Base-by-base conservation (phyloP, 805 yeast genomes). In the Barnettozyma salicaria region DNA sequence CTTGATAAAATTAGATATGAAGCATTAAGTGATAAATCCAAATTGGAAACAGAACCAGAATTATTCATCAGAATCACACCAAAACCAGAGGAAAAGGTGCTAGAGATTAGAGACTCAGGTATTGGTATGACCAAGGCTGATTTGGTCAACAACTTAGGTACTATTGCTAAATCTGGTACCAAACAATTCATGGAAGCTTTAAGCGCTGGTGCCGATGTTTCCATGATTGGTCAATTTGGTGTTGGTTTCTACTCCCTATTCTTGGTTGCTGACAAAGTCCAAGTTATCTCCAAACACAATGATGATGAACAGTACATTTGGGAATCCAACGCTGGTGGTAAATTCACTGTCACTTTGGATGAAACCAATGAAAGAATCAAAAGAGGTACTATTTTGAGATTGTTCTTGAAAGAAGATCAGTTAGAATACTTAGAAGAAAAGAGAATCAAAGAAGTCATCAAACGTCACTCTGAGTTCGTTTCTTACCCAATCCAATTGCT, bases 221-320 rank as follows among this genome's bases (percentile, higher is more conserved):
- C 97, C 49, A 92, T 92, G 98, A 92, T 92, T 72, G 99, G 99
- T 78, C 98, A 92, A 74, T 92, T 92, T 75, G 99, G 99, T 88
- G 98, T 92, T 57, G 99, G 99, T 80, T 92, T 92, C 90, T 92
- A 92, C 82, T 92, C 99, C 39, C 76, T 90, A 53, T 92, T 92
- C 85, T 78, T 92, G 74, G 98, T 92, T 63, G 97, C 98, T 58
- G 99, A 92, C 74, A 86, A 78, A 56, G 98, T 92, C 49, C 96
- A 92, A 74, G 99, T 92, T 56, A 86, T 92, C 64, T 86, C 98
- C 45, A 92, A 92, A 77, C 82, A 88, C 78, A 92, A 92, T 64
- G 99, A 92, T 60, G 99, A 92, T 65, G 97, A 92, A 67, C 99
- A 92, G 75, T 92, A 92, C 80, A 73, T 92, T 58, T 92, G 99